Evolutionary conservation across 1,284 basidiomycete species (phyloP), one percentile per base, ranked within the genome.

Genomic region (Volvariella volvacea): DNA sequence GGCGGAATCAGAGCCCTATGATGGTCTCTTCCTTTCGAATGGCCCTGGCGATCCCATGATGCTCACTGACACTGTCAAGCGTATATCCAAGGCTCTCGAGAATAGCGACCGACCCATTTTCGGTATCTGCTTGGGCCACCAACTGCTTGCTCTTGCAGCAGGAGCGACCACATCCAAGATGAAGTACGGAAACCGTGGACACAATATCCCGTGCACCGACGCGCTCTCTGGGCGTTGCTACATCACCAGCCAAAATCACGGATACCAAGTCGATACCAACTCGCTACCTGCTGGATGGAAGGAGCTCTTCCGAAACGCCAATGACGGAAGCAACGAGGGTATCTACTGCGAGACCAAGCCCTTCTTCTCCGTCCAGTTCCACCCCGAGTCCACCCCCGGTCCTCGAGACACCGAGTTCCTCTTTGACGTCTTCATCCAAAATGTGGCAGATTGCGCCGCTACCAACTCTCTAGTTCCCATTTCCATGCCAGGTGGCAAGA

Each of bases 331-430:
- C 59, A 99, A 99, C 65, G 96, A 99, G 66, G 96, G 96, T 56
- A 96, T 99, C 58, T 96, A 93, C 70, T 92, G 80, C 64, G 83
- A 86, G 52, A 78, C 83, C 60, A 88, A 85, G 54, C 95, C 95
- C 1, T 96, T 91, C 75, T 99, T 99, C 69, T 96, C 92, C 33
- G 95, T 99, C n/a, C 96, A 99, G 63, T 99, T 99, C 76, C 96
- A 99, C 66, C 96, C 96, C 31, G 96, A 99, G 66, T 95, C 92
- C 32, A 93, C 91, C 3, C 94, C 96, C n/a, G 96, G 96, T 33
- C 96, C 96, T 20, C 81, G 93, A 48, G 96, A 99, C 63, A 99
- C 96, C 47, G 96, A 99, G 65, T 99, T 97, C 71, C 76, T 99
- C 47, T 99, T 99, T 63, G 94, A 99, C 52, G 92, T 96, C 36